Evolutionary conservation across 805 yeast species (phyloP).

Genomic region (Candida morakotiae): DNA sequence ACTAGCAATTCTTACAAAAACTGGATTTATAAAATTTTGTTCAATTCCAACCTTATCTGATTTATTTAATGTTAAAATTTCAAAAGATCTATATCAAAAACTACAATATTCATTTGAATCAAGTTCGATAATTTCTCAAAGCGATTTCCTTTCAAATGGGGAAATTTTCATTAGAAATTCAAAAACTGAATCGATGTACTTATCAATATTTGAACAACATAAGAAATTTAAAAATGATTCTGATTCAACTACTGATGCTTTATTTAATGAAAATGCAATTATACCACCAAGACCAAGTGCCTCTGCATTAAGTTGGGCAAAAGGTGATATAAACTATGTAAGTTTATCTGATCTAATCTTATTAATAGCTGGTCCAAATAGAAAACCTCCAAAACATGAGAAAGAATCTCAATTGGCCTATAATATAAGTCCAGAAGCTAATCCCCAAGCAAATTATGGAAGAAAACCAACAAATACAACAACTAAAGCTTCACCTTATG

Average conservation of each 20-base stretch:
- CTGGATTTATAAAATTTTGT: conserved; percentile 44
- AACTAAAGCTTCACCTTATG: conserved; percentile 24
- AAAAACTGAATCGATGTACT: conserved; percentile 40
- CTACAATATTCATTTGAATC: conserved; percentile 19
- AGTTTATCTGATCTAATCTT: conserved; percentile 58
- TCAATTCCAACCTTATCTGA: conserved; percentile 65
- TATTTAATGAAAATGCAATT: conserved; percentile 65
- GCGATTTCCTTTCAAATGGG: conserved; percentile 45
- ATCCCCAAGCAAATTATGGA: conserved; percentile 28
- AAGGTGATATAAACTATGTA: conserved; percentile 62
- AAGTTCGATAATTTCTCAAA: conserved; percentile 16
- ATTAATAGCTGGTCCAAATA: conserved; percentile 69
- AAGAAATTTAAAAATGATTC: conserved; percentile 13
- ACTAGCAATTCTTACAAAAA: conserved; percentile 40
- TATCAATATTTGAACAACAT: conserved; percentile 15
- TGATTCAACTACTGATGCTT: conserved; percentile 41
- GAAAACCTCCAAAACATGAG: conserved; percentile 52
- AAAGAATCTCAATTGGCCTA: conserved; percentile 55
- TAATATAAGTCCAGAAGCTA: conserved; percentile 43
- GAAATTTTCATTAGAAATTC: conserved; percentile 56
- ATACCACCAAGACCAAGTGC: conserved; percentile 79
- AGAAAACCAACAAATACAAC: conserved; percentile 8
- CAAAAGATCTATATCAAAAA: conserved; percentile 24
- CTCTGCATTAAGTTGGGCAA: conserved; percentile 80
- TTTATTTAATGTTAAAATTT: conserved; percentile 40